Base-by-base conservation (phyloP, 1,139 yeast genomes). In the Pneumocystis wakefieldiae region DNA sequence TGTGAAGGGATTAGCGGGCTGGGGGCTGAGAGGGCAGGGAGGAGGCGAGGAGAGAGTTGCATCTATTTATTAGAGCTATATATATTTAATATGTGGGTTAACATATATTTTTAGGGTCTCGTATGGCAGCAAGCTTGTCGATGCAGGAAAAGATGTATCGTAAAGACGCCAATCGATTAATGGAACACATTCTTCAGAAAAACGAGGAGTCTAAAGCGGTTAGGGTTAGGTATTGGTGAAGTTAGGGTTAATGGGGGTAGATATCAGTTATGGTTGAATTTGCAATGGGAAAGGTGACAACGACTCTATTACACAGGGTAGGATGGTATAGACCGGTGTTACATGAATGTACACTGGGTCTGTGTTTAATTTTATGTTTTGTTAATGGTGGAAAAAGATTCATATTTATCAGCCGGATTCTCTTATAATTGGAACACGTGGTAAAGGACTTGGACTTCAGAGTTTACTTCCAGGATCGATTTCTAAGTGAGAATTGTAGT, bases 351-450 rank as follows among this genome's bases (percentile, higher is more conserved):
- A 7, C 24, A 39, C 19, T 7, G 48, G 48, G 1, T 76, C 85
- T 63, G 80, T 80, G 64, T 75, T 77, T 35, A 84, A 32, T 5
- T 32, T 32, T 32, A 32, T 32, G 35, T 37, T 37, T 14, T 3
- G n/a, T 37, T 37, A 12, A 37, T 37, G 10, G 14, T 37, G 5
- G 3, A 2, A 32, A 32, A 32, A 86, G 65, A 75, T 75, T 57
- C 73, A 78, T 60, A 86, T 84, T 65, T 85, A 83, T 71, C 80
- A 81, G 63, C 90, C 90, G 1, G 78, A 83, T 6, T 78, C 84
- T 75, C 78, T 85, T 77, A 77, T 84, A 28, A 84, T 85, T 41
- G 91, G 91, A 1, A 84, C 83, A 61, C 77, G 77, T 15, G 80
- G 79, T 5, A 69, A 74, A 37, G 73, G 76, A n/a, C 72, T 75